Evolutionary conservation across 2,329 filamentous ascomycete species (phyloP), one percentile per base, ranked within the genome.

Genomic region (Xylaria sp.): DNA sequence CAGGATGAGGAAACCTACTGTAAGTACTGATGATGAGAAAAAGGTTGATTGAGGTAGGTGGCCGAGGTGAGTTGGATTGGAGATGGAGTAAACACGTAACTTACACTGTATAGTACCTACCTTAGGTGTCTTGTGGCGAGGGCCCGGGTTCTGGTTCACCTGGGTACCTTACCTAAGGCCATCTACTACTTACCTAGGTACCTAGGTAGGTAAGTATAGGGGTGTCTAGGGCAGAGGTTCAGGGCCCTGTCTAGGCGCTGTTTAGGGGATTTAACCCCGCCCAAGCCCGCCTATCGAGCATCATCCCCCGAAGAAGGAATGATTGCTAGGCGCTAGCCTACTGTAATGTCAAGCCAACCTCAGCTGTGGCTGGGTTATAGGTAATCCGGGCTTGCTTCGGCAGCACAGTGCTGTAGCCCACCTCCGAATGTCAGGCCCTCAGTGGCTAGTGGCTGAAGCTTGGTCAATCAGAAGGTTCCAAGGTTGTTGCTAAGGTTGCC

Each of bases 361-460:
- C 21, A 58, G 53, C 48, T 61, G 62, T 64, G 62, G 62, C 58
- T 64, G 54, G 57, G 49, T 56, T n/a, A n/a, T n/a, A n/a, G n/a
- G 54, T 44, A 44, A 17, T 13, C 31, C 43, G 35, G 49, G 41
- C 54, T 48, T 61, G 52, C 52, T 47, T 51, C 51, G 60, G 48
- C 33, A 46, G 9, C 33, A 19, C 29, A 31, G 19, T 38, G 25
- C 25, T 38, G 25, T 23, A 19, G 27, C 15, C 31, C 25, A 54
- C n/a, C 51, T 40, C 17, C 33, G 31, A 65, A 55, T 55, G 35
- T 53, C 55, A 61, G 49, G 48, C 54, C 35, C 54, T 48, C 33
- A 15, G 19, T 40, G 29, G 43, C 40, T 47, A 38, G 56, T 64
- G 62, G 62, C 62, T 64, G 62, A 59, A 64, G 62, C 62, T 64